Percentiles rank a stretch among this genome's conserved stretches.
These are phyloP conservation scores for Polyrhizophydium stewartii DNA, from an alignment of 371 early-diverging fungal species.

Conservation along the genomic window DNA sequence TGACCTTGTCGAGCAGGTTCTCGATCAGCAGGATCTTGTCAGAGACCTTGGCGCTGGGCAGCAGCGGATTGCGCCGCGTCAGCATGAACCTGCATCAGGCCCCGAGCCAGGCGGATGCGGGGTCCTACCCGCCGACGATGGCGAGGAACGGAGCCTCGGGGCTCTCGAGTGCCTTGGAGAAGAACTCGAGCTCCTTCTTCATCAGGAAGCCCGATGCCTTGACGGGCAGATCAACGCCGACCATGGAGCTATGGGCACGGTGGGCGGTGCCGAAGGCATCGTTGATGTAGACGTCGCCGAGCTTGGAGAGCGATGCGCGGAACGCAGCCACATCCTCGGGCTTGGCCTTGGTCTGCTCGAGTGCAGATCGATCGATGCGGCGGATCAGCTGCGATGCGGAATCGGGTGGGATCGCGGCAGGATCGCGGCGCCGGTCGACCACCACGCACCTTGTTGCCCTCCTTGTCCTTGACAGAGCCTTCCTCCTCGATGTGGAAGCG, in stretches of 20 bases:
- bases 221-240: constrained; percentile 87
- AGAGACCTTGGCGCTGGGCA: constrained; percentile 88
- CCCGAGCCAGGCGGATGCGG: neutral
- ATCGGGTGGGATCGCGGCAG: no score
- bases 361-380: no score
- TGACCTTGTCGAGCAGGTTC: constrained; percentile 79
- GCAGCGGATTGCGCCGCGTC: no score
- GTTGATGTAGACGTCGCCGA: constrained; percentile 97
- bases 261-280: constrained; percentile 99
- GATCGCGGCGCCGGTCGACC: neutral
- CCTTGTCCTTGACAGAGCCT: constrained; percentile 86
- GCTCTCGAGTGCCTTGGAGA: constrained; percentile 89
- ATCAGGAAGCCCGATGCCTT: constrained; percentile 96
- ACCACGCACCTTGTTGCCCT: constrained; percentile 76
- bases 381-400: neutral
- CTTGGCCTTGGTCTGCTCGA: constrained; percentile 74
- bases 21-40: constrained; percentile 98
- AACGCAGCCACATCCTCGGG: constrained; percentile 76
- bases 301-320: constrained; percentile 84
- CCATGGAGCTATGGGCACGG: constrained; percentile 94
- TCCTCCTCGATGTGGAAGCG: constrained; percentile 99
- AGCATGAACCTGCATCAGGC: neutral
- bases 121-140: constrained; percentile 92
- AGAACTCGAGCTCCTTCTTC: constrained; percentile 98
- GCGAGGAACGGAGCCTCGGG: constrained; percentile 95